These are phyloP conservation scores for Gossypium aridum DNA, from an alignment of 441 rosid genomes.

Conservation along the genomic window DNA sequence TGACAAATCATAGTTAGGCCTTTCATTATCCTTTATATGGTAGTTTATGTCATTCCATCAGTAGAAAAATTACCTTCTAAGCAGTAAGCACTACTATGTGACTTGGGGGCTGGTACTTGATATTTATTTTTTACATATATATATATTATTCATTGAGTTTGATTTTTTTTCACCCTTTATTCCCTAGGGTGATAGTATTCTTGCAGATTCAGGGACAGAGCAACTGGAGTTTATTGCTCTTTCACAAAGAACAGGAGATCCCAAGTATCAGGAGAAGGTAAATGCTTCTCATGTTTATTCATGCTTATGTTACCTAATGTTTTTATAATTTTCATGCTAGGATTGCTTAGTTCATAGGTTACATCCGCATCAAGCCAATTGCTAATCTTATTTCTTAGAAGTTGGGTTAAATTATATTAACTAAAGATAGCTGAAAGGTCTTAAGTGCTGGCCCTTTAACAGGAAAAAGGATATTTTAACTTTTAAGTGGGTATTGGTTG, in stretches of 20 bases:
- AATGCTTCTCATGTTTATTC: not conserved
- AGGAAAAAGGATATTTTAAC: not conserved
- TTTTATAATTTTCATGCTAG: not conserved
- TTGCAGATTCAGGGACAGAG: conserved; percentile 98
- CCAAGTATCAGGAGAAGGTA: conserved; percentile 93
- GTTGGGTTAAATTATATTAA: not conserved
- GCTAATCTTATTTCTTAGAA: not conserved
- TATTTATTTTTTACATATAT: not conserved
- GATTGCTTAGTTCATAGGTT: not conserved
- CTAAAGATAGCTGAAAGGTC: not conserved
- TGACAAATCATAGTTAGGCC: not conserved
- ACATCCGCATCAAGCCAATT: not conserved
- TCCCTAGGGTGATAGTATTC: conserved; percentile 78
- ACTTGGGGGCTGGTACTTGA: not conserved
- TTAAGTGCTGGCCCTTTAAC: not conserved
- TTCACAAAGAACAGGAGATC: conserved; percentile 96
- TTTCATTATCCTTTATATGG: not conserved
- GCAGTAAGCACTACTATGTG: not conserved
- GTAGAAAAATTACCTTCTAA: not conserved
- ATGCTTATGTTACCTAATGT: not conserved
- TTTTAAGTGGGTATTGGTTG: not conserved
- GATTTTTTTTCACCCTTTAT: not conserved
- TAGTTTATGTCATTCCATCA: not conserved
- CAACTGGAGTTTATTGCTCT: conserved; percentile 97
- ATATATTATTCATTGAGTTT: not conserved